A percentile compares a stretch with the other conserved stretches of the same genome.
phyloP scores from a whole-genome alignment of 2,329 filamentous ascomycete species.

The Verticillium zaregamsianum region DNA sequence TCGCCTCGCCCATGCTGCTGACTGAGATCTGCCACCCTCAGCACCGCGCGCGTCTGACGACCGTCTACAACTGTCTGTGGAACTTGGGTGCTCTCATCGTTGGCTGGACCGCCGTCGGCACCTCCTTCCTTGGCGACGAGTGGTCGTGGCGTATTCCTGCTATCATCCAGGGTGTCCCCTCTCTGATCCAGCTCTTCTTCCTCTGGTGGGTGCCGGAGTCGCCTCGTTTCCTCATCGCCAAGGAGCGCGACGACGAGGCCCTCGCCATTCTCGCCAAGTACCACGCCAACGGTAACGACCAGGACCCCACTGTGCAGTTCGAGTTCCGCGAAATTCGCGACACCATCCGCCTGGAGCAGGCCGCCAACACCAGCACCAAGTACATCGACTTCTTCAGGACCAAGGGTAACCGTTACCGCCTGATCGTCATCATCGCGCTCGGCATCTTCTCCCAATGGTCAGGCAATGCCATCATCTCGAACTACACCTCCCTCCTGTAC shows the following conservation, averaged over 20 bases:
- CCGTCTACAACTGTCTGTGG: slow-evolving; percentile 54
- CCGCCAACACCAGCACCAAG: slow-evolving; percentile 39
- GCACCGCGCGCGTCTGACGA: slow-evolving; percentile 43
- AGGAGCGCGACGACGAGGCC: slow-evolving; percentile 30
- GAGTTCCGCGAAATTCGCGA: slow-evolving; percentile 58
- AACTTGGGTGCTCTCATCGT: slow-evolving; percentile 43
- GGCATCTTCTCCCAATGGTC: slow-evolving; percentile 58
- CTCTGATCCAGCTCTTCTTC: slow-evolving; percentile 42
- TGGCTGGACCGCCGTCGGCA: slow-evolving; percentile 47
- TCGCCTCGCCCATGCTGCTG: slow-evolving; percentile 47
- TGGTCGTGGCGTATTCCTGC: slow-evolving; percentile 50
- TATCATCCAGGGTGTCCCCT: slow-evolving; percentile 44
- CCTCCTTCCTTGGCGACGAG: slow-evolving; percentile 37
- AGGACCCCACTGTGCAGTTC: slow-evolving; percentile 50
- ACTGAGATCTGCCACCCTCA: slow-evolving; percentile 51
- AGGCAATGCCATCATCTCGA: slow-evolving; percentile 56
- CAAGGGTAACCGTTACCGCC: slow-evolving; percentile 52
- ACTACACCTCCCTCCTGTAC: slow-evolving; percentile 53
- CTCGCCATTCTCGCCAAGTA: slow-evolving; percentile 28
- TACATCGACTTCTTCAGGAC: slow-evolving; percentile 52
- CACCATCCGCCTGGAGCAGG: slow-evolving; percentile 48
- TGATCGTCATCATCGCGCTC: slow-evolving; percentile 47
- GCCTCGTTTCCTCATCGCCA: slow-evolving; percentile 35
- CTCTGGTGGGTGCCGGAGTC: slow-evolving; percentile 46
- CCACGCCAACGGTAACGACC: slow-evolving; percentile 24